Evolutionary conservation across 2,329 filamentous ascomycete genomes (phyloP).

Genomic region (Metarhizium anisopliae): DNA sequence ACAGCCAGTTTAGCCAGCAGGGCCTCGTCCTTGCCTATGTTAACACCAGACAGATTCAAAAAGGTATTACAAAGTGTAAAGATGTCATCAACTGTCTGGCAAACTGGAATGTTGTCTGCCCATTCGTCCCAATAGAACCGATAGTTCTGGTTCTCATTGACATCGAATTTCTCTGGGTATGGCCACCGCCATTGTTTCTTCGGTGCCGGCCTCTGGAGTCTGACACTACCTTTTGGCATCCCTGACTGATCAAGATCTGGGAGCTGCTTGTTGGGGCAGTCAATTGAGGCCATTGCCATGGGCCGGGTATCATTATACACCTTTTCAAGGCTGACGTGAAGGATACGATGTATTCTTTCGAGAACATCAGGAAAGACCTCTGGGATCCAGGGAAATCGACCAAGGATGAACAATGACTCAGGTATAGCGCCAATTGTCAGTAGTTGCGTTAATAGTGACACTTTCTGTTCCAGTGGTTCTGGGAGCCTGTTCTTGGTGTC

Average conservation of each 20-base stretch:
- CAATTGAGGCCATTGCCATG: conserved; percentile 16
- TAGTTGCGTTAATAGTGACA: conserved; percentile 72
- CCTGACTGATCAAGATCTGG: conserved; percentile 53
- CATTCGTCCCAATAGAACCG: conserved; percentile 97
- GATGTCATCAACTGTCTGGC: conserved; percentile 82
- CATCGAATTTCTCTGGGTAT: conserved; percentile 67
- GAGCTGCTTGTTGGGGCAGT: conserved; percentile 35
- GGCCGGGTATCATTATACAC: conserved; percentile 47
- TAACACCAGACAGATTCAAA: conserved; percentile 76
- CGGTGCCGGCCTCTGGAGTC: conserved; percentile 47
- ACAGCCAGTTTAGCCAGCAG: conserved; percentile 75
- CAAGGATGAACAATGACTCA: conserved; percentile 85
- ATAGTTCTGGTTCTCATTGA: conserved; percentile 69
- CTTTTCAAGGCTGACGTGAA: conserved; percentile 72
- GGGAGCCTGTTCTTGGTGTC: conserved; percentile 47
- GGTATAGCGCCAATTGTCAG: conserved; percentile 87
- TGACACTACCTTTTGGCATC: conserved; percentile 60
- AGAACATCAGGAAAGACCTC: conserved; percentile 77
- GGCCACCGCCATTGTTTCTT: conserved; percentile 74
- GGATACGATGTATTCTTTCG: conserved; percentile 72
- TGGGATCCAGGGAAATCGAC: conserved; percentile 85
- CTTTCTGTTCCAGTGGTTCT: conserved; percentile 81
- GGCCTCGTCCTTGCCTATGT: conserved; percentile 74
- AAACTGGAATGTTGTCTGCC: conserved; percentile 86
- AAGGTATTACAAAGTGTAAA: conserved; percentile 80